These are phyloP conservation scores for Trypethelium eluteriae DNA, from an alignment of 495 filamentous ascomycete genomes.

Conservation along the genomic window DNA sequence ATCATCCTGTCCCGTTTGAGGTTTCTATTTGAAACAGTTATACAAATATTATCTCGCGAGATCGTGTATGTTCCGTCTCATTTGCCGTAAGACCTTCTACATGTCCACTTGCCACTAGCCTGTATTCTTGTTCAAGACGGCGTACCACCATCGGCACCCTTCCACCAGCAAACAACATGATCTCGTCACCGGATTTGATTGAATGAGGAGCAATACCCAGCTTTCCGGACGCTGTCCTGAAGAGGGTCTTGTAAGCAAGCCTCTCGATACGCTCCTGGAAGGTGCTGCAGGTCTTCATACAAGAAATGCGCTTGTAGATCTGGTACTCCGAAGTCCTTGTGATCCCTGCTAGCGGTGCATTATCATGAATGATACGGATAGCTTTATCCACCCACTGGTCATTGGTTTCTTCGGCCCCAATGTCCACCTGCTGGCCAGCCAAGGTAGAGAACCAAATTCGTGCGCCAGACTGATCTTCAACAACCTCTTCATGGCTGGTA, in stretches of 20 bases:
- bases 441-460: background rate
- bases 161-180: background rate
- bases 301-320: background rate
- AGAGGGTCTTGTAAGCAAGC: conserved; percentile 9
- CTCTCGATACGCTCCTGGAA: background rate
- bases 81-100: background rate
- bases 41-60: background rate
- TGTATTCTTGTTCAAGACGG: background rate
- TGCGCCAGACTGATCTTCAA: background rate
- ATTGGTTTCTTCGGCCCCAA: background rate
- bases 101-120: background rate
- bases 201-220: background rate
- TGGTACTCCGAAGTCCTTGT: conserved; percentile 1
- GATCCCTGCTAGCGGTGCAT: background rate
- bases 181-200: background rate
- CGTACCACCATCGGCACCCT: background rate
- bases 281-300: background rate
- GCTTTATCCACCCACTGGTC: background rate
- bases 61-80: background rate
- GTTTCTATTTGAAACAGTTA: background rate
- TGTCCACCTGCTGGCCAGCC: background rate
- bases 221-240: background rate
- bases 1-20: too few relatives aligned
- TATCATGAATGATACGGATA: background rate
- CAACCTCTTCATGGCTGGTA: background rate